Evolutionary conservation across 805 yeast genomes (phyloP), one percentile per base, ranked within the genome.

Genomic region (Wickerhamomyces xylosicus): DNA sequence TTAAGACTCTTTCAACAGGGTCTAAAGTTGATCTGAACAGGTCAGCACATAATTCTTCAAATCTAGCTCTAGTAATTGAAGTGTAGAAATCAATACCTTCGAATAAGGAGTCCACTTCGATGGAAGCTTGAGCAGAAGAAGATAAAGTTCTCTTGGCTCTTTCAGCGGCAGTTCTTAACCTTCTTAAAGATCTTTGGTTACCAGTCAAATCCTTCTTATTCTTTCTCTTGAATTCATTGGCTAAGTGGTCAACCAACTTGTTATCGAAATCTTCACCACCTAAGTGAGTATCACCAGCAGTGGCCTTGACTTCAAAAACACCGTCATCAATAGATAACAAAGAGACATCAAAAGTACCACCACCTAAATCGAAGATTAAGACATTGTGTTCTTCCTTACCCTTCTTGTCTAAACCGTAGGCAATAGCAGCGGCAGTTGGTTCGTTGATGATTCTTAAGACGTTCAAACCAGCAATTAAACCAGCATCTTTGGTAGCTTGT

Each of bases 211-310:
- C 97, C 77, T 86, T 85, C 82, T 86, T 86, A 80, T 85, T 77
- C 79, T 90, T 89, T 74, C 96, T 80, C 86, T 90, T 89, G 82
- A 89, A 90, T 72, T 90, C 97, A 62, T 77, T 79, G 52, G 81
- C 85, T 64, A 89, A 89, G 76, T 79, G 90, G 74, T 74, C 86
- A 52, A 89, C 96, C 62, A 90, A 79, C 71, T 95, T 83, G 80
- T 85, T 77, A 68, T 90, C 97, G 67, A 90, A 90, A 72, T 89
- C 97, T 72, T 89, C 96, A 80, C 97, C 97, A 75, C 97, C 97
- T 73, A 85, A 79, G 68, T 81, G 90, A 43, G 90, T 85, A 62
- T 87, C 71, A 66, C 72, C 72, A 46, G 72, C 71, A 45, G 97
- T 89, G 51, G 97, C 92, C 74, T 86, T 87, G 56, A 89, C 97